These are phyloP conservation scores for Arabis hirsuta DNA, from an alignment of 345 rosid species.

Conservation along the genomic window DNA sequence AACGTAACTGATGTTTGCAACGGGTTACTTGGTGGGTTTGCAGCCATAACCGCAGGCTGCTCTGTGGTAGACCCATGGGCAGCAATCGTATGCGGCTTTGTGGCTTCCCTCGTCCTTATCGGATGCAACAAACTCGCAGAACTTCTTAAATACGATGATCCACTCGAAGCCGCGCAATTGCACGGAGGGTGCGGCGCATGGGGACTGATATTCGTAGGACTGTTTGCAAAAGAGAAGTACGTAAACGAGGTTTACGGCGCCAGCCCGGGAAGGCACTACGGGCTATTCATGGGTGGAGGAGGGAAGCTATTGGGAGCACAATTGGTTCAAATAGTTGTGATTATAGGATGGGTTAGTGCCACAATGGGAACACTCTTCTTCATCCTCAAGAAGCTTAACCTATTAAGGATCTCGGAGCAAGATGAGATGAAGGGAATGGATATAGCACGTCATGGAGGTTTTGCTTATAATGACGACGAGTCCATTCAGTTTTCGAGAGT, in stretches of 20 bases:
- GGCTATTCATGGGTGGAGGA: constrained; percentile 90
- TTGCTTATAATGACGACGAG: constrained; percentile 53
- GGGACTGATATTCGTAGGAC: constrained; percentile 85
- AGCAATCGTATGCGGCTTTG: constrained; percentile 82
- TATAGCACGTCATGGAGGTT: constrained; percentile 82
- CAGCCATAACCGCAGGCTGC: constrained; percentile 85
- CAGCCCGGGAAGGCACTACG: constrained; percentile 51
- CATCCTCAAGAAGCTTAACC: constrained; percentile 56
- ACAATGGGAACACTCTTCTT: constrained; percentile 85
- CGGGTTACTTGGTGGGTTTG: constrained; percentile 90
- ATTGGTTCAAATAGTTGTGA: constrained; percentile 67
- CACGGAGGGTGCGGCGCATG: constrained; percentile 96
- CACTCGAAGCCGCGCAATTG: constrained; percentile 79
- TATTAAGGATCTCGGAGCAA: constrained; percentile 68
- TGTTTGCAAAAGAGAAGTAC: constrained; percentile 64
- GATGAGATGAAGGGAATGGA: constrained; percentile 95
- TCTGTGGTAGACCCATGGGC: constrained; percentile 96
- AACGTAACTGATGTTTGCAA: constrained; percentile 90
- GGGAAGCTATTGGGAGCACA: constrained; percentile 83
- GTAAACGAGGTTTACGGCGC: constrained; percentile 59
- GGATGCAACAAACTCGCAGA: constrained; percentile 81
- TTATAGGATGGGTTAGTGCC: constrained; percentile 78
- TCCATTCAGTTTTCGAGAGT: no score
- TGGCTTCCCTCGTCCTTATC: constrained; percentile 71
- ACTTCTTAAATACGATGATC: constrained; percentile 64